Conservation (phyloP, 2,329 filamentous ascomycete species). For the Diaporthe sp. region DNA sequence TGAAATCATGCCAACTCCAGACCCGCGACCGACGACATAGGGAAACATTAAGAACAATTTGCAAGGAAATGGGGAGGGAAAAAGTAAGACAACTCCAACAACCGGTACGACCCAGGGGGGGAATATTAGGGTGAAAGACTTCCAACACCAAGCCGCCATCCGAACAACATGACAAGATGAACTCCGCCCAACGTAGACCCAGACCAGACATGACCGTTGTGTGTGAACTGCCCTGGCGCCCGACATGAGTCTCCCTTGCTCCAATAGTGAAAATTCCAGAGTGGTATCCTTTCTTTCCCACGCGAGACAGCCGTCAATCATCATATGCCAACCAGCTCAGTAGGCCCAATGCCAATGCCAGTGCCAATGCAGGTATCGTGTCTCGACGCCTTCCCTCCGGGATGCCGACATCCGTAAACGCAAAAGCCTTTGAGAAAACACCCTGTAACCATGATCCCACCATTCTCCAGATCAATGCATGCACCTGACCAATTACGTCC, state of each 20-base stretch:
- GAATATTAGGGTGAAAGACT: slow-evolving; percentile 36
- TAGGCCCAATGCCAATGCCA: slow-evolving; percentile 41
- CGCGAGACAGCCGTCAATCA: slow-evolving; percentile 37
- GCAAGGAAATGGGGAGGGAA: not conserved
- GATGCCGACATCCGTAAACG: slow-evolving; percentile 39
- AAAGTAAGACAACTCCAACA: slow-evolving; percentile 28
- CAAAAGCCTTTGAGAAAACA: slow-evolving; percentile 40
- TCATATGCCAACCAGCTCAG: slow-evolving; percentile 35
- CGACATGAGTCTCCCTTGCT: slow-evolving; percentile 40
- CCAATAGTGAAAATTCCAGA: slow-evolving; percentile 32
- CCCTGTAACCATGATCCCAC: slow-evolving; percentile 38
- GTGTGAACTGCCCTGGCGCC: slow-evolving; percentile 37
- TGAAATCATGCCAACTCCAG: slow-evolving; percentile 30
- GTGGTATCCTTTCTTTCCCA: slow-evolving; percentile 38
- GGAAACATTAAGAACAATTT: slow-evolving; percentile 3
- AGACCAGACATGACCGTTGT: slow-evolving; percentile 39
- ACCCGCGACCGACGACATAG: slow-evolving; percentile 21
- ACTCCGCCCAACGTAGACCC: slow-evolving; percentile 39
- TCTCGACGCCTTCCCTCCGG: slow-evolving; percentile 40
- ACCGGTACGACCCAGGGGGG: slow-evolving; percentile 1
- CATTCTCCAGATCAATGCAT: slow-evolving; percentile 40
- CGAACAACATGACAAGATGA: slow-evolving; percentile 37
- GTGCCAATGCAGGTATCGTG: slow-evolving; percentile 43
- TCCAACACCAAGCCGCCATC: slow-evolving; percentile 33
- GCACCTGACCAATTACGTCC: slow-evolving; percentile 32